Evolutionary conservation across 306 rosid genomes (phyloP).

Genomic region (Purshia tridentata): DNA sequence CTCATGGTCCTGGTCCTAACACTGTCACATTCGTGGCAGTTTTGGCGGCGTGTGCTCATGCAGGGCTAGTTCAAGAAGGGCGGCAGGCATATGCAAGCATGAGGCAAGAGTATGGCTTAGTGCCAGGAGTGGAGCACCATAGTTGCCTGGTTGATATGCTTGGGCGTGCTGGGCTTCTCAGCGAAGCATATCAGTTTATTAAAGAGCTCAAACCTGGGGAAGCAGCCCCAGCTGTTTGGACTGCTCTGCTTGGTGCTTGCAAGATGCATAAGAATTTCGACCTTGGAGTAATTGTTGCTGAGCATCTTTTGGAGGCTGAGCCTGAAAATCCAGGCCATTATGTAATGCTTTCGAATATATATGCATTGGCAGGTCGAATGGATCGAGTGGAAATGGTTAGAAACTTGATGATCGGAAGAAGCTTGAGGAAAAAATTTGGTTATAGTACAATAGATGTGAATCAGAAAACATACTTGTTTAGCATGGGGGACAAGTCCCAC

Average conservation of each 20-base stretch:
- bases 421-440: constrained; percentile 75
- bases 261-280: constrained; percentile 80
- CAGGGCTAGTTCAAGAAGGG: constrained; percentile 78
- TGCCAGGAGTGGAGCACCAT: constrained; percentile 80
- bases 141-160: constrained; percentile 90
- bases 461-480: constrained; percentile 48
- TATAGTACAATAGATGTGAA: constrained; percentile 70
- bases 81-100: constrained; percentile 54
- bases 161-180: constrained; percentile 82
- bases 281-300: constrained; percentile 73
- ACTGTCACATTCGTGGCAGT: constrained; percentile 70
- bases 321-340: constrained; percentile 92
- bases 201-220: constrained; percentile 35
- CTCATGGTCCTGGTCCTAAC: constrained; percentile 56
- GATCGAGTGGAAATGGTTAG: constrained; percentile 73
- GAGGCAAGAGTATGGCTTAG: constrained; percentile 55
- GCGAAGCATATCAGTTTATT: constrained; percentile 61
- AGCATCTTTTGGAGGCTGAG: constrained; percentile 61
- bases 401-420: constrained; percentile 61
- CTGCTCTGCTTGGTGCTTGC: constrained; percentile 90
- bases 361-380: constrained; percentile 72
- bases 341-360: constrained; percentile 83
- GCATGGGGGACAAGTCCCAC: constrained; percentile 79
- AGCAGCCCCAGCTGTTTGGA: constrained; percentile 66
- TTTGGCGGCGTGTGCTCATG: constrained; percentile 87